Evolutionary conservation across 208 protist species (phyloP), one percentile per base, ranked within the genome.

Genomic region (Acanthamoeba lenticulata): DNA sequence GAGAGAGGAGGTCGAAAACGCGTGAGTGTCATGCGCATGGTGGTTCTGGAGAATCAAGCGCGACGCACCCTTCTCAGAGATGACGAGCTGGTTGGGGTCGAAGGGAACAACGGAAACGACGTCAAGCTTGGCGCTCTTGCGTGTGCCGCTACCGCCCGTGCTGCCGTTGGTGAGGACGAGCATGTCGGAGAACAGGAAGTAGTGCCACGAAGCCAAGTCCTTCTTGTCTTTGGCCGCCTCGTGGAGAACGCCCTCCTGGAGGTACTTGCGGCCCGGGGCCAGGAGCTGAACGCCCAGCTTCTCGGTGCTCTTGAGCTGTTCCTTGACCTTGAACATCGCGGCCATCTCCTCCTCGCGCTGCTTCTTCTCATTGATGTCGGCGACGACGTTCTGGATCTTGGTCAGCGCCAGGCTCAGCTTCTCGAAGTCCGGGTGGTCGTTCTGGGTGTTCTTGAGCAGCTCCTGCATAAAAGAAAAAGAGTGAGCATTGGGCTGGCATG

Each of bases 311-410:
- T 49, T 34, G 11, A 93, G 34, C 29, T 36, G 11, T 6, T 19
- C 11, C 13, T 79, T 24, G 52, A 79, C 60, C 60, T 81, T 77
- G 19, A 42, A 52, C 40, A 93, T 60, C n/a, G 29, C 40, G n/a
- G 74, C 88, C 32, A 93, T n/a, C n/a, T 72, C 52, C 6, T 93
- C 88, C 7, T 93, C 88, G 13, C 9, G 27, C 47, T 93, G 49
- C 47, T 93, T 93, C 34, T 36, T 9, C 44, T 45, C 42, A 29
- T 93, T 93, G 24, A 93, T 60, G 24, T 7, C 9, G n/a, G 36
- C 15, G 62, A 93, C 88, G 7, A 93, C 88, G 27, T 1, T 52
- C 32, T 93, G 88, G 34, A 93, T 93, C 88, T 93, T 93, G 36
- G 24, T 21, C 21, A 57, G 47, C 11, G 88, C 88, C 2, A 3